Evolutionary conservation across 2,329 filamentous ascomycete species (phyloP).

Genomic region (Emericellopsis cladophorae): DNA sequence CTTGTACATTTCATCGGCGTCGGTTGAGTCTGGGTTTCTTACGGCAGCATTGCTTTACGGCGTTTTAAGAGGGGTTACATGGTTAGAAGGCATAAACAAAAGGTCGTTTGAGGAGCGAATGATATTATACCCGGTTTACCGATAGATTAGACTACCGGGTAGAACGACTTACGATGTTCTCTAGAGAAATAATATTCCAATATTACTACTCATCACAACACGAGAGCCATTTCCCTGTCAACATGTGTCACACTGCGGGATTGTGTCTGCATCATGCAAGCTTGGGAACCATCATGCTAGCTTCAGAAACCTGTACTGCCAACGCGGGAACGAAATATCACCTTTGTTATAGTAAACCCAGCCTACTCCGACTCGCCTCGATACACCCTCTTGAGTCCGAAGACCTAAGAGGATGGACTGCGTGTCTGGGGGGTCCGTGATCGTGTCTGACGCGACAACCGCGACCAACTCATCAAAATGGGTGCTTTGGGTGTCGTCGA

Average conservation of each 20-base stretch:
- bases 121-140: background rate
- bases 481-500: conserved; percentile 1
- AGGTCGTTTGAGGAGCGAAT: background rate
- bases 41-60: background rate
- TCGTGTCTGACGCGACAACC: conserved; percentile 4
- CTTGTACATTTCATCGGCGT: background rate
- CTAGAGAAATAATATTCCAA: too few relatives aligned
- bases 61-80: background rate
- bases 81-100: background rate
- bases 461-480: conserved; percentile 3
- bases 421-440: conserved; percentile 2
- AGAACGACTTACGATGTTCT: too few relatives aligned
- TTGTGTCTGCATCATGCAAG: too few relatives aligned
- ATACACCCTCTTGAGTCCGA: background rate
- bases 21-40: background rate
- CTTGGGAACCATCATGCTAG: too few relatives aligned
- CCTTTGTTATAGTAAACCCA: conserved; percentile 2
- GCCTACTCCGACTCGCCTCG: conserved; percentile 1
- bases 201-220: too few relatives aligned
- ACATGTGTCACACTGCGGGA: too few relatives aligned
- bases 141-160: too few relatives aligned
- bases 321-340: background rate
- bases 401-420: conserved; percentile 4
- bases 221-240: too few relatives aligned
- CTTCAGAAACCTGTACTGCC: conserved; percentile 3